Base-by-base conservation (phyloP, 805 yeast species). In the Maudiozyma pseudohumilis region DNA sequence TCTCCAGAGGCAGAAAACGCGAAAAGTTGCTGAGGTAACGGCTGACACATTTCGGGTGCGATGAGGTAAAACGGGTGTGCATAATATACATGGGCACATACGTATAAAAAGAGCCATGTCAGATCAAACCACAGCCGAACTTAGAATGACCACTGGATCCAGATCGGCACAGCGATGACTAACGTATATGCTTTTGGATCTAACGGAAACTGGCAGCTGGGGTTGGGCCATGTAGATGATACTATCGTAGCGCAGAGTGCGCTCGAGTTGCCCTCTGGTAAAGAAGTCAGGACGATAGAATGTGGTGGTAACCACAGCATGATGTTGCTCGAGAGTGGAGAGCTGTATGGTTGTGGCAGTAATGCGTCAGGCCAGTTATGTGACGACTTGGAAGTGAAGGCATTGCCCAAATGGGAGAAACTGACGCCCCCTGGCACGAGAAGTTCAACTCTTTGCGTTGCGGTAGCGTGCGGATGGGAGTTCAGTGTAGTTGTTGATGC, bases 221-320 rank as follows among this genome's bases (percentile, higher is more conserved):
- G 28, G 54, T 68, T 27, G 69, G 66, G 5, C 59, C 75, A 44
- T 38, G 57, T 61, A 25, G 69, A 69, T 1, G 96, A 80, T 55
- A 40, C 61, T 7, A 47, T 55, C 17, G 44, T 35, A 9, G 57
- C 69, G 13, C 51, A 50, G 29, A 34, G 44, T 15, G 48, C 54
- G 23, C 43, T 52, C n/a, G 13, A 25, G 6, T 12, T 23, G 17
- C 41, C 29, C 32, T 40, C 12, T 6, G 12, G 8, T 6, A n/a
- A 15, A 6, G 40, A 36, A n/a, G 69, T 77, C 0, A 38, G 51
- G 34, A 63, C 65, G 45, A 64, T 87, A 10, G 70, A 67, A 0
- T 76, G 87, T 48, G 96, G 96, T 4, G 96, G 97, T 0, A 88
- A 88, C 48, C 96, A 89, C 54, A 79, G 94, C 0, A 48, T 84